Conservation (phyloP, 306 rosid species). For the Vachellia pachyceras region DNA sequence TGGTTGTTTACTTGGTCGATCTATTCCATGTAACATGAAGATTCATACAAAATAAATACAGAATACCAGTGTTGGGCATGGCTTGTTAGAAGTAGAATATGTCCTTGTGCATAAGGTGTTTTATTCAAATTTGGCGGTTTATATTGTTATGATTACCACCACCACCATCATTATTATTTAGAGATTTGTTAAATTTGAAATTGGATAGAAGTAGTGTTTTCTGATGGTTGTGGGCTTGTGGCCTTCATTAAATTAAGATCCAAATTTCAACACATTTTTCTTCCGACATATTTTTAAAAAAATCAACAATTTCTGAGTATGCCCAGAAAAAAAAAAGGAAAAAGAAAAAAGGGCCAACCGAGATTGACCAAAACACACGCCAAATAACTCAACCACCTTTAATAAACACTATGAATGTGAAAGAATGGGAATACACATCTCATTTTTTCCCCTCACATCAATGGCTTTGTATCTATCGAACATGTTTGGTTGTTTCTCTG, state of each 20-base stretch:
- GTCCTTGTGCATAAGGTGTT: too few species aligned
- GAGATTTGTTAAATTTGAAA: too few species aligned
- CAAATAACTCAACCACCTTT: background rate
- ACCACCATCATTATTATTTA: too few species aligned
- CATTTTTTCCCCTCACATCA: background rate
- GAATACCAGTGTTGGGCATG: too few species aligned
- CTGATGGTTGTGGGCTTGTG: too few species aligned
- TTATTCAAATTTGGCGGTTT: too few species aligned
- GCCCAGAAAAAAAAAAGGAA: background rate
- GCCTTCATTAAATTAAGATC: background rate
- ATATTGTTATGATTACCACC: too few species aligned
- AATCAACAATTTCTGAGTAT: background rate
- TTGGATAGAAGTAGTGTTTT: too few species aligned
- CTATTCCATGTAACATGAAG: too few species aligned
- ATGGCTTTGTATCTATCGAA: slow-evolving; percentile 16
- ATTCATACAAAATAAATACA: too few species aligned
- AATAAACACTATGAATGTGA: background rate
- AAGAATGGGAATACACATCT: background rate
- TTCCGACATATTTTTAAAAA: background rate
- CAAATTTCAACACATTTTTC: background rate
- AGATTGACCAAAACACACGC: slow-evolving; percentile 2
- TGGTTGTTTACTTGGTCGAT: too few species aligned
- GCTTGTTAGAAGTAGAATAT: too few species aligned
- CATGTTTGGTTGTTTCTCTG: slow-evolving; percentile 25
- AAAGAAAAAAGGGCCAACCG: background rate